Base-by-base conservation (phyloP, 305 asterid genomes). In the Fraxinus albicans region DNA sequence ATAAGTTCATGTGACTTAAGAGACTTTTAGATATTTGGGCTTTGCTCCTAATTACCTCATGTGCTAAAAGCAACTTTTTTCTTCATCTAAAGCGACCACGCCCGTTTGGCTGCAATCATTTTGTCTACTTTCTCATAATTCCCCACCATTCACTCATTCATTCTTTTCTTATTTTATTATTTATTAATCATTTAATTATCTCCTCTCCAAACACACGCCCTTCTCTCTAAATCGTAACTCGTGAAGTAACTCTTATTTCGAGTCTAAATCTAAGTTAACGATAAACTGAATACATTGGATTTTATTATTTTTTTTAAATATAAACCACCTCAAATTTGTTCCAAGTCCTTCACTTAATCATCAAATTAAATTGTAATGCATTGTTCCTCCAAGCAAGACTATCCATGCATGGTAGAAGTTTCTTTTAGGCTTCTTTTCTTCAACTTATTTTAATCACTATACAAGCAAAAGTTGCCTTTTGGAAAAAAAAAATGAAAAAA, bases 61-160 rank as follows among this genome's bases (percentile, higher is more conserved):
- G 87, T 85, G 86, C 81, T 76, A 77, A 91, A 88, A 89, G 82
- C 76, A 70, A 82, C 81, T 80, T 85, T 86, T 36, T 67, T 80
- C 84, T 85, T 85, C 84, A 80, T 81, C 58, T 85, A 87, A 90
- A 77, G 87, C 70, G 82, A 86, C 90, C 97, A 91, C 93, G 93
- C 97, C 88, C 83, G 84, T 87, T 88, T 87, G 90, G 89, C 84
- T 83, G 83, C 91, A 91, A 92, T 92, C 93, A 92, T 91, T 84
- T 79, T 91, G 93, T 92, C 94, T 88, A 84, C 87, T 89, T 92
- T 89, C 63, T 78, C 87, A 92, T 86, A 60, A 88, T 87, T 91
- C 81, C 33, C 15, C 81, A 36, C 42, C 34, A 81, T 82, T 65
- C 86, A 72, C 29, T 42, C 47, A 35, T 35, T 35, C 38, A 35